These are phyloP conservation scores for Cladophialophora carrionii DNA, from an alignment of 2,329 filamentous ascomycete genomes.

Conservation along the genomic window DNA sequence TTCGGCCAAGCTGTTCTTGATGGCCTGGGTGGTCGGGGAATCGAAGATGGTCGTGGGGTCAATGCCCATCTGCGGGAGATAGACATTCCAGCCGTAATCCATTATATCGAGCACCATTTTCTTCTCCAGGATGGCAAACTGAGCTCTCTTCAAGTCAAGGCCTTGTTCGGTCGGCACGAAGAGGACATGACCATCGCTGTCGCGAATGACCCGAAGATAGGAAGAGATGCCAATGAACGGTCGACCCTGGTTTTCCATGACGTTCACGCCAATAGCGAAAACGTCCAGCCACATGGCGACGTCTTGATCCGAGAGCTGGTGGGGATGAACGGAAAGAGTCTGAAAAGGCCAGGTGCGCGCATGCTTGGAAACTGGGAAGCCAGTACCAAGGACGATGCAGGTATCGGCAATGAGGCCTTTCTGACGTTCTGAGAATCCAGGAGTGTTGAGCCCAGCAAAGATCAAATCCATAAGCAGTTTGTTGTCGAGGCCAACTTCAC, in stretches of 20 bases:
- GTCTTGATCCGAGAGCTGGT: constrained; percentile 29
- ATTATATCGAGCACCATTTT: constrained; percentile 26
- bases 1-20: background rate
- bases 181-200: constrained; percentile 25
- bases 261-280: constrained; percentile 27
- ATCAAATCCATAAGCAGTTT: constrained; percentile 48
- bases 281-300: constrained; percentile 36
- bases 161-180: constrained; percentile 27
- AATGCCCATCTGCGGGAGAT: constrained; percentile 17
- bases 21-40: background rate
- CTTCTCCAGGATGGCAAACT: constrained; percentile 25
- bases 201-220: constrained; percentile 23
- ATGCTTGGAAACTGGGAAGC: constrained; percentile 26
- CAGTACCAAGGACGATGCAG: constrained; percentile 14
- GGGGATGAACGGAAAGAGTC: constrained; percentile 26
- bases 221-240: constrained; percentile 23
- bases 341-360: constrained; percentile 36
- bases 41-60: background rate
- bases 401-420: constrained; percentile 27
- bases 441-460: constrained; percentile 47
- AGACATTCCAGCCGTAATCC: constrained; percentile 26
- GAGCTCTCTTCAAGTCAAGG: constrained; percentile 19
- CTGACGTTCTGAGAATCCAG: constrained; percentile 51
- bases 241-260: constrained; percentile 22
- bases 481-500: constrained; percentile 46